Evolutionary conservation across 208 protist species (phyloP).

Genomic region (Acanthamoeba healyi): DNA sequence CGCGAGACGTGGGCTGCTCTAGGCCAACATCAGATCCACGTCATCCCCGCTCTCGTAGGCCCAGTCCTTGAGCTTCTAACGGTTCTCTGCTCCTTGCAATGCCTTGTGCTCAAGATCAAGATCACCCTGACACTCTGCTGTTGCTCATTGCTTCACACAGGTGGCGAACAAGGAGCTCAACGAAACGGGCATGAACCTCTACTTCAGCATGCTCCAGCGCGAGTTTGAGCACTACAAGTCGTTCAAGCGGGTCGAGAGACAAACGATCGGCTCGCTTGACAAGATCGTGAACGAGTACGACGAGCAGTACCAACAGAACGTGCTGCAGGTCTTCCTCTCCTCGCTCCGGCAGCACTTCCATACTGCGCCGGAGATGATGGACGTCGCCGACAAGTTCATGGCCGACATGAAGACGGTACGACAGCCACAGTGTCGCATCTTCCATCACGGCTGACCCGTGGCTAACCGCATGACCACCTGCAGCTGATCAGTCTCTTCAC

Average conservation of each 20-base stretch:
- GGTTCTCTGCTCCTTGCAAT: neutral
- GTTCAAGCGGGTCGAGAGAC: conserved; percentile 39
- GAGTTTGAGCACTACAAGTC: conserved; percentile 50
- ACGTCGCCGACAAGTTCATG: conserved; percentile 74
- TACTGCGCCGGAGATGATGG: conserved; percentile 75
- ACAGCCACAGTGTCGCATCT: too few relatives aligned
- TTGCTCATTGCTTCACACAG: neutral
- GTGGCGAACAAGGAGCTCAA: conserved; percentile 31
- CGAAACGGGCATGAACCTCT: conserved; percentile 36
- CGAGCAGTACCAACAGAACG: conserved; percentile 5
- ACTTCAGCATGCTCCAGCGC: conserved; percentile 47
- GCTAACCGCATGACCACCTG: neutral
- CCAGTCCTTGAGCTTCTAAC: conserved; percentile 37
- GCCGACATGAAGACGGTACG: conserved; percentile 64
- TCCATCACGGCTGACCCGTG: too few relatives aligned
- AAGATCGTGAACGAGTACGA: conserved; percentile 62
- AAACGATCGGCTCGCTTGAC: conserved; percentile 59
- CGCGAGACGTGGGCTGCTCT: neutral
- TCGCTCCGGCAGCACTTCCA: conserved; percentile 74
- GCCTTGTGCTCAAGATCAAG: neutral
- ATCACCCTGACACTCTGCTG: neutral
- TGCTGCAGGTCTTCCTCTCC: conserved; percentile 52
- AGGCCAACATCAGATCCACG: neutral
- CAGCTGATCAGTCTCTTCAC: conserved; percentile 56
- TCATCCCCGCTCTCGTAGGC: conserved; percentile 2